These are phyloP conservation scores for Globisporangium cystogenes DNA, from an alignment of 352 stramenopile species.

Conservation along the genomic window DNA sequence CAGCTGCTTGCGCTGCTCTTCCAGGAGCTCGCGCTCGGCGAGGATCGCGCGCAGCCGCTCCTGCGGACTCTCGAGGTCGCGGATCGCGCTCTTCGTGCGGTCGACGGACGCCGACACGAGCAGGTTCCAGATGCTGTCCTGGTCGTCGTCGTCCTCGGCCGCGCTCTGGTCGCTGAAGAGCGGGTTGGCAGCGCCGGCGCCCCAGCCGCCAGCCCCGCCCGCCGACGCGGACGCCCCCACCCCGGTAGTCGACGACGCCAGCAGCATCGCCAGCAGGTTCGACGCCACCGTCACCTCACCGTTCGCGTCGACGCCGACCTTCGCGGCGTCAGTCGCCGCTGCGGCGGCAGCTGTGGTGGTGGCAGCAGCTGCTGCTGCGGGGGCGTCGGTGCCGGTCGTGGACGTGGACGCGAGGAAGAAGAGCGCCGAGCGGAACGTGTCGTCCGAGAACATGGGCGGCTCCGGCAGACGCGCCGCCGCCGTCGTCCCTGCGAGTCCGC, in stretches of 20 bases:
- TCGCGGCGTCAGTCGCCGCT: conserved; percentile 1
- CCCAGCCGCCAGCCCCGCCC: not conserved
- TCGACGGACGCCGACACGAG: conserved; percentile 67
- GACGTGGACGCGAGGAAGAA: conserved; percentile 62
- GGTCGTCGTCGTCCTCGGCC: conserved; percentile 39
- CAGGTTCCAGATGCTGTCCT: conserved; percentile 69
- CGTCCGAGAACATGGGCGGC: conserved; percentile 42
- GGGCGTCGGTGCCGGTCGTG: conserved; percentile 13
- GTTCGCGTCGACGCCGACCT: conserved; percentile 12
- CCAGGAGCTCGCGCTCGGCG: conserved; percentile 53
- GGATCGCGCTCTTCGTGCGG: conserved; percentile 46
- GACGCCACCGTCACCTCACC: conserved; percentile 22
- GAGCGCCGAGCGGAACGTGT: conserved; percentile 51
- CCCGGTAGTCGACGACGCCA: conserved; percentile 47
- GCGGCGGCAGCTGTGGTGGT: too few relatives aligned
- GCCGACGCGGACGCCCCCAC: conserved; percentile 6
- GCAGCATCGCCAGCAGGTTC: conserved; percentile 36
- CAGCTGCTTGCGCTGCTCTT: conserved; percentile 52
- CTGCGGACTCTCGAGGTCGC: conserved; percentile 30
- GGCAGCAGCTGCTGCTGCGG: not conserved
- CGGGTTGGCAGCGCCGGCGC: conserved; percentile 25
- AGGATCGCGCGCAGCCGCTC: conserved; percentile 58
- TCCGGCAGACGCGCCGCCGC: not conserved
- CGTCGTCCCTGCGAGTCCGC: conserved; percentile 1
- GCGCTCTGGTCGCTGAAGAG: conserved; percentile 45